Evolutionary conservation across 192 early-diverging fungal species (phyloP), one percentile per base, ranked within the genome.

Genomic region (Jimgerdemannia flammicorona): DNA sequence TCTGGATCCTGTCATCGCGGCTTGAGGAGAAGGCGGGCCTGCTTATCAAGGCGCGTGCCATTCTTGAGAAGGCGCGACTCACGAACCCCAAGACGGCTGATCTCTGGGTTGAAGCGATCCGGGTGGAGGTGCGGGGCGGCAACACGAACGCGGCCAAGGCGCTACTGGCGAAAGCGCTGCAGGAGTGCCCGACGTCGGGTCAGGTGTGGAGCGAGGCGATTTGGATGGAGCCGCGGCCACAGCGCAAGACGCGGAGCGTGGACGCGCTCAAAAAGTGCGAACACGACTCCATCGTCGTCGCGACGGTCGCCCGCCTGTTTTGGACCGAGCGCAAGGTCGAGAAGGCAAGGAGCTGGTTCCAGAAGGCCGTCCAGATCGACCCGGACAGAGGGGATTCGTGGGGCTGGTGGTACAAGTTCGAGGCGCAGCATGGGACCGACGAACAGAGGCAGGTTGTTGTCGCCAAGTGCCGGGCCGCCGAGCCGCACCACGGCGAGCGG

Each of bases 381-480:
- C 86, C 93, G 3, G 94, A 98, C 79, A 81, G 89, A 4, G 98
- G 98, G 4, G 98, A 99, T 78, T 86, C 91, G 3, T 99, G 94
- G 93, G 97, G 94, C 11, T 99, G 95, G 95, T 95, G 92, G 88
- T 90, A 93, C 69, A 91, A 93, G 67, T 98, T 99, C 85, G 98
- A 99, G 82, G 70, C 83, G 40, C 85, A 90, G 72, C 91, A 96
- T 78, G 95, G 95, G 4, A 86, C 83, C 54, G 83, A 88, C 19
- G 83, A 86, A 72, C 77, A 85, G 67, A 81, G 82, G 74, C 41
- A 79, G 17, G 76, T 88, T 6, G 77, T 98, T 20, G 83, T 94
- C 42, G 79, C 82, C 49, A 85, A 86, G 40, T 99, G 96, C 79
- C 82, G 85, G 3, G 84, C 81, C 3, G 92, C 95, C 3, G 93